Evolutionary conservation across 192 early-diverging fungal genomes (phyloP).

Genomic region (Backusella luteola): DNA sequence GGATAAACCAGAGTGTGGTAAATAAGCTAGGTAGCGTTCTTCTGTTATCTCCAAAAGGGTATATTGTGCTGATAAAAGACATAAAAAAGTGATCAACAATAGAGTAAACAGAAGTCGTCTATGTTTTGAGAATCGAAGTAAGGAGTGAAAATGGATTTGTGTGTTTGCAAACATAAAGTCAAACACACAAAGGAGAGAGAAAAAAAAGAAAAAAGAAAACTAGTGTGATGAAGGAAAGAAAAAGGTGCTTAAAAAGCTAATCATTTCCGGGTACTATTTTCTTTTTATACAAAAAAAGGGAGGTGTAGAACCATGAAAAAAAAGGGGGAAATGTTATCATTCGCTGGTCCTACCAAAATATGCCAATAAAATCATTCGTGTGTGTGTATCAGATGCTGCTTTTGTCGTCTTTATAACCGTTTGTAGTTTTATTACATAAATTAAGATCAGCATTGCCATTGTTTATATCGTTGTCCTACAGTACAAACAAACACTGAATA

Average conservation of each 20-base stretch:
- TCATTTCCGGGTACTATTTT: background rate
- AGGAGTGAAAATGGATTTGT: background rate
- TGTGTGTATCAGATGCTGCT: background rate
- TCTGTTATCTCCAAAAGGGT: conserved; percentile 3
- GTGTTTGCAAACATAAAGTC: background rate
- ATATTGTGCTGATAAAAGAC: background rate
- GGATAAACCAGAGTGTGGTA: conserved; percentile 54
- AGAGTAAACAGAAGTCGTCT: background rate
- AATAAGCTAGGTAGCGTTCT: conserved; percentile 50
- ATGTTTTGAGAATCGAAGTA: background rate
- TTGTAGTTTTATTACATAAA: background rate
- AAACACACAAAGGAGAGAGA: background rate
- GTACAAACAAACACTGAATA: background rate
- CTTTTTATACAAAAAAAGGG: background rate
- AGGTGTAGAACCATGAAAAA: background rate
- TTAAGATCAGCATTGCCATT: background rate
- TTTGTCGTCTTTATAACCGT: background rate
- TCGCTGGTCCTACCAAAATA: too few species aligned
- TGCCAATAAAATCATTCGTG: background rate
- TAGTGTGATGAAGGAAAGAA: background rate
- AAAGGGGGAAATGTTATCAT: background rate
- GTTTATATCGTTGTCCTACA: background rate
- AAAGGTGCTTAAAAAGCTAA: background rate
- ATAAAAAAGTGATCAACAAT: background rate
- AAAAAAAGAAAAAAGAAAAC: background rate